These are phyloP conservation scores for Ceriops decandra DNA, from an alignment of 345 rosid genomes.

Conservation along the genomic window DNA sequence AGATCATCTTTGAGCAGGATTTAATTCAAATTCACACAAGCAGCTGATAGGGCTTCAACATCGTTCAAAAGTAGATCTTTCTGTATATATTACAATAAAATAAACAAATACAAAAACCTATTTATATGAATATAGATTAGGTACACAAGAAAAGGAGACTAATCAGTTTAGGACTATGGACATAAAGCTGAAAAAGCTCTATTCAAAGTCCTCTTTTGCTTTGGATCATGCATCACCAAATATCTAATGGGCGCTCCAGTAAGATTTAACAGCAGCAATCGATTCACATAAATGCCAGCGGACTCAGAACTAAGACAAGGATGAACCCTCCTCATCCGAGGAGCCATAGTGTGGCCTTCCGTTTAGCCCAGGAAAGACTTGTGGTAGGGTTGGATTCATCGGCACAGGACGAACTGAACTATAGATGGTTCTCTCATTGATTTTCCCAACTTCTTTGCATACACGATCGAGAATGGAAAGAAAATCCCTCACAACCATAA, in stretches of 20 bases:
- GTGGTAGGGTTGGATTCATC: background rate
- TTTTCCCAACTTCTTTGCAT: conserved; percentile 7
- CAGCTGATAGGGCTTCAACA: conserved; percentile 2
- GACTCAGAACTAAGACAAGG: background rate
- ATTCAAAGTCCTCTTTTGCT: background rate
- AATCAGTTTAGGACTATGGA: background rate
- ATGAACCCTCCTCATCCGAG: background rate
- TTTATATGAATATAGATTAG: background rate
- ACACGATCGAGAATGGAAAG: conserved; percentile 3
- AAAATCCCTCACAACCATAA: conserved; percentile 11
- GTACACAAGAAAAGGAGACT: background rate
- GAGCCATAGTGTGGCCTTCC: background rate
- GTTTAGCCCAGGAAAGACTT: background rate
- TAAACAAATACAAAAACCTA: conserved; percentile 15
- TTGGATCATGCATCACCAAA: background rate
- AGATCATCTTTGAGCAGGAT: background rate
- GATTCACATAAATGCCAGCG: too few species aligned
- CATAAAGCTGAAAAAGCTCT: background rate
- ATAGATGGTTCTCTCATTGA: conserved; percentile 1
- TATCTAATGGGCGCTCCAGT: background rate
- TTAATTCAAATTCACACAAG: background rate
- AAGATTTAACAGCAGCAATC: background rate
- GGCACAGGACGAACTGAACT: conserved; percentile 3
- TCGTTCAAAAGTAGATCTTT: background rate
- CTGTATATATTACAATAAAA: conserved; percentile 13